Conservation (phyloP, 148 eudicot species). For the Cornus suecica region DNA sequence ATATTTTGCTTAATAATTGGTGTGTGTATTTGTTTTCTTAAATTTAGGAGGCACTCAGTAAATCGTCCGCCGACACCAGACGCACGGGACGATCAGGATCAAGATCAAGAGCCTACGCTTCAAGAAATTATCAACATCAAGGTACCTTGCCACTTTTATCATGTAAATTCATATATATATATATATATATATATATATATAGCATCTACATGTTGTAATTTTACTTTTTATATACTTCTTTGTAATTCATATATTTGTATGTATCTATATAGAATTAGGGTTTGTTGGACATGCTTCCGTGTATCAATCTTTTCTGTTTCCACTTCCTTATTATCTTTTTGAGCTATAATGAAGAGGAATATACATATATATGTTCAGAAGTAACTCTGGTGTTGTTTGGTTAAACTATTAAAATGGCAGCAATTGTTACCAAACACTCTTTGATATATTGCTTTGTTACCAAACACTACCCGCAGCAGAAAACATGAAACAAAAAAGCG, state of each 20-base stretch:
- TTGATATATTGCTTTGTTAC: too few species aligned
- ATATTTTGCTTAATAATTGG: neutral
- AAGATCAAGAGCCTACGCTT: constrained; percentile 51
- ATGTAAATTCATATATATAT: neutral
- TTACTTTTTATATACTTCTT: too few species aligned
- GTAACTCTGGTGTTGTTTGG: neutral
- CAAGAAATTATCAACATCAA: constrained; percentile 61
- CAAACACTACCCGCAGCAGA: too few species aligned
- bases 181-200: neutral
- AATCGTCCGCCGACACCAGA: constrained; percentile 90
- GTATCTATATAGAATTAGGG: neutral
- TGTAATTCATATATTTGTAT: too few species aligned
- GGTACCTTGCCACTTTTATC: constrained; percentile 22
- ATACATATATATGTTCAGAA: too few species aligned
- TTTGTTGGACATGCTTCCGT: neutral
- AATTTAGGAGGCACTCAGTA: constrained; percentile 63
- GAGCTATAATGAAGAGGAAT: neutral
- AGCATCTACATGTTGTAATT: too few species aligned
- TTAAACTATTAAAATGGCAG: neutral
- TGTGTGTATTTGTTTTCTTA: neutral
- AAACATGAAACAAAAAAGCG: too few species aligned
- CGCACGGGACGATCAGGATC: constrained; percentile 51
- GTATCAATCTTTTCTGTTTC: neutral
- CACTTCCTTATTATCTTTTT: neutral
- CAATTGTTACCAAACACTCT: too few species aligned